These are phyloP conservation scores for Hevea brasiliensis DNA, from an alignment of 345 rosid genomes.

Conservation along the genomic window DNA sequence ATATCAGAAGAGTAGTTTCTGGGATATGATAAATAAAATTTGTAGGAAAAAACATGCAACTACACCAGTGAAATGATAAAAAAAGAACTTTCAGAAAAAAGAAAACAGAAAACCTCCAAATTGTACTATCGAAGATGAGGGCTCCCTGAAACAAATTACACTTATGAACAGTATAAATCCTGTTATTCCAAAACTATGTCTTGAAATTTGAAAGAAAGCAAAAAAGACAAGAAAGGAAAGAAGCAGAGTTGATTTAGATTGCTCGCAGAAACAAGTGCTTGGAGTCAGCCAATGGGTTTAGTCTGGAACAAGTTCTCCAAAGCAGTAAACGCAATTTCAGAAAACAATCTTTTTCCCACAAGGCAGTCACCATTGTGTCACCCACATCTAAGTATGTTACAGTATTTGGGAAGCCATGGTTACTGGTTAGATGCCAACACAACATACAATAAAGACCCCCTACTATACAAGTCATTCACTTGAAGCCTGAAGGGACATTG, in stretches of 20 bases:
- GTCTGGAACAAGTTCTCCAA: not conserved
- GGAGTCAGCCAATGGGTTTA: not conserved
- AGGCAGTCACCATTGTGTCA: not conserved
- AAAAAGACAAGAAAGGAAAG: not conserved
- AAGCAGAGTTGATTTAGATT: not conserved
- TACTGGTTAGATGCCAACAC: not conserved
- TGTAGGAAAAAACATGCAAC: not conserved
- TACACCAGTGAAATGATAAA: not conserved
- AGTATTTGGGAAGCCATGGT: not conserved
- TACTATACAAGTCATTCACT: not conserved
- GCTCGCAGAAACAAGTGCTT: not conserved
- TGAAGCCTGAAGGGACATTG: not conserved
- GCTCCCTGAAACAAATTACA: not conserved
- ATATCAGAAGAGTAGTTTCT: not conserved
- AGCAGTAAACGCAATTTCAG: not conserved
- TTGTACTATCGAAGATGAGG: not conserved
- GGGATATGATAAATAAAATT: not conserved
- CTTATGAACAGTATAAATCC: not conserved
- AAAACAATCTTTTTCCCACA: not conserved
- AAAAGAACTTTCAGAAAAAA: not conserved
- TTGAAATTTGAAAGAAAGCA: not conserved
- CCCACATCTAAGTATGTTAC: not conserved
- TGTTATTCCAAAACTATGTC: too few relatives aligned
- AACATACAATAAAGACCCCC: not conserved
- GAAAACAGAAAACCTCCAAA: constrained; percentile 7